Percentiles rank a stretch among this genome's conserved stretches.
Conservation (phyloP, 768 basidiomycete genomes). For the Pleurotus sapidus region DNA sequence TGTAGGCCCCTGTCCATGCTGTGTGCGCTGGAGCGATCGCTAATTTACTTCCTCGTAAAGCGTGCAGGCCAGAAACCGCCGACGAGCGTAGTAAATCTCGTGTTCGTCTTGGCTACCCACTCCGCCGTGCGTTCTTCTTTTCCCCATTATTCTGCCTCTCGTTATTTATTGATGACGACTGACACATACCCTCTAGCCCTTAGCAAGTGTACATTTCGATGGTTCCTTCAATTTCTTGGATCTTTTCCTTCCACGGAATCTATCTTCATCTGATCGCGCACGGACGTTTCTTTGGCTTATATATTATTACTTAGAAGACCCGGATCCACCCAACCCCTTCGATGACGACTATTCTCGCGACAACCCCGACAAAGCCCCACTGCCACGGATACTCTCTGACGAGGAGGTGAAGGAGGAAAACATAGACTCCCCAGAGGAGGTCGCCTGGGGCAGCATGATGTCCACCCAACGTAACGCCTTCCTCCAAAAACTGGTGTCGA, state of each 20-base stretch:
- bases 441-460: slow-evolving; percentile 78
- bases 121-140: slow-evolving; percentile 36
- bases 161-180: neutral
- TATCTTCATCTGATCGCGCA: slow-evolving; percentile 72
- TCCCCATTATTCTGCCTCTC: neutral
- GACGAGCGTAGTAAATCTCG: slow-evolving; percentile 66
- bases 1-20: slow-evolving; percentile 33
- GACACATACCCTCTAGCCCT: slow-evolving; percentile 34
- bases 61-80: slow-evolving; percentile 55
- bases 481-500: slow-evolving; percentile 63
- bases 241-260: slow-evolving; percentile 69
- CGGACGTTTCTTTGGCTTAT: slow-evolving; percentile 80
- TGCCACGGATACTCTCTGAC: slow-evolving; percentile 50
- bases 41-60: slow-evolving; percentile 18
- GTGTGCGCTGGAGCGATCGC: neutral
- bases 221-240: slow-evolving; percentile 74
- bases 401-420: slow-evolving; percentile 66
- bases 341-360: slow-evolving; percentile 59
- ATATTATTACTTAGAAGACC: slow-evolving; percentile 76
- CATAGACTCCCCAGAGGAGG: slow-evolving; percentile 73
- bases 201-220: slow-evolving; percentile 71
- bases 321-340: slow-evolving; percentile 68
- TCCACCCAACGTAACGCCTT: slow-evolving; percentile 68
- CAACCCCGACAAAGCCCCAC: slow-evolving; percentile 63
- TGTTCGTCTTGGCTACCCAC: slow-evolving; percentile 68